A percentile compares a stretch with the other conserved stretches of the same genome.
phyloP scores from a whole-genome alignment of 2,329 filamentous ascomycete species.

The Diplodia intermedia region DNA sequence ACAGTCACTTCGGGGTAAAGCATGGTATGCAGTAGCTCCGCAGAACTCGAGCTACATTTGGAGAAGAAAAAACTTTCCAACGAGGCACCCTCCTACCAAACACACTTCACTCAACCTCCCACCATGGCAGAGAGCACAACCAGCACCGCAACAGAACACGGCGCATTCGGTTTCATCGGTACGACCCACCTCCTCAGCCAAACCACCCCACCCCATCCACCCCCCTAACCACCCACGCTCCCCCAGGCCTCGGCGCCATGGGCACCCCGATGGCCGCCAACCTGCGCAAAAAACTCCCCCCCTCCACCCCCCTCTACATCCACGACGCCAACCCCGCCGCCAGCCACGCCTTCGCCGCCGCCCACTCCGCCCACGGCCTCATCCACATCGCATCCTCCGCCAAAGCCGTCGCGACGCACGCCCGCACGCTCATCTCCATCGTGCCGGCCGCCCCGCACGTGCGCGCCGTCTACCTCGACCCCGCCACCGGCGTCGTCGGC shows the following conservation, averaged over 20 bases:
- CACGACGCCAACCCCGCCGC: conserved; percentile 42
- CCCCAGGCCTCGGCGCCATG: conserved; percentile 45
- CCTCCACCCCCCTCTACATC: conserved; percentile 39
- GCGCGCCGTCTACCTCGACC: conserved; percentile 43
- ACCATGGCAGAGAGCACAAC: not conserved
- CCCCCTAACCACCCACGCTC: not conserved
- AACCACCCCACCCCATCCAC: not conserved
- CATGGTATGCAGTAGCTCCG: not conserved
- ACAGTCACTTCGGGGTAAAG: too few relatives aligned
- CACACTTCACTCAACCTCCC: too few relatives aligned
- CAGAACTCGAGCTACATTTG: too few relatives aligned
- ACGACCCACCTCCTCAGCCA: too few relatives aligned
- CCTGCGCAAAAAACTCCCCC: conserved; percentile 40
- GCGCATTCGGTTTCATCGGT: conserved; percentile 10
- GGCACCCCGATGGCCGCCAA: conserved; percentile 46
- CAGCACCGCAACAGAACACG: not conserved
- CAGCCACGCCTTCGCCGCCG: conserved; percentile 38
- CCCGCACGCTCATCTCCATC: conserved; percentile 42
- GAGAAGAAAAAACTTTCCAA: too few relatives aligned
- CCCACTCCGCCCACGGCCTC: conserved; percentile 36
- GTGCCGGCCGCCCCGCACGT: conserved; percentile 42
- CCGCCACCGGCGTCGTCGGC: conserved; percentile 40
- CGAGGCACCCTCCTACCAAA: too few relatives aligned
- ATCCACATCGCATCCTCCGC: conserved; percentile 41
- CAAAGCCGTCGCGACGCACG: conserved; percentile 41